A percentile compares a stretch with the other conserved stretches of the same genome.
Conservation (phyloP, 2,329 filamentous ascomycete genomes). For the Colletotrichum eleusines region DNA sequence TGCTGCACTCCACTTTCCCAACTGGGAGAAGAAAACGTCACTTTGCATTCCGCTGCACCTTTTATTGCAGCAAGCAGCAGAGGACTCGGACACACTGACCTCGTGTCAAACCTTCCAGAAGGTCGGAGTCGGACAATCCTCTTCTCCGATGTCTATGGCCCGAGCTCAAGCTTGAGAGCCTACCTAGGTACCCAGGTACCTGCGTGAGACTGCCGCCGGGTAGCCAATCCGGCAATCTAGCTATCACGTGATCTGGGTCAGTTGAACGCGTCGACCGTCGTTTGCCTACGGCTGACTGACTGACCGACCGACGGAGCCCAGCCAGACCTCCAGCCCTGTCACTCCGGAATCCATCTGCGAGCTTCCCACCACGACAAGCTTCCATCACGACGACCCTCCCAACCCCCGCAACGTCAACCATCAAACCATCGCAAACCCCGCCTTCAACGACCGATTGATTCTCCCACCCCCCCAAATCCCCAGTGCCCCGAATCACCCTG, state of each 20-base stretch:
- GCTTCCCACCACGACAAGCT: slow-evolving; percentile 42
- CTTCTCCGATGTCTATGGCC: background rate
- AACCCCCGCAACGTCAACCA: slow-evolving; percentile 34
- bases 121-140: background rate
- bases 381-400: slow-evolving; percentile 37
- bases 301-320: slow-evolving; percentile 33
- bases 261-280: slow-evolving; percentile 42
- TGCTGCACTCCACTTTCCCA: slow-evolving; percentile 37
- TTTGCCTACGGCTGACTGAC: slow-evolving; percentile 43
- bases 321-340: slow-evolving; percentile 39
- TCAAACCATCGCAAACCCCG: slow-evolving; percentile 35
- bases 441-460: slow-evolving; percentile 31
- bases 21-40: slow-evolving; percentile 32
- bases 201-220: no score
- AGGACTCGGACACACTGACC: slow-evolving; percentile 17
- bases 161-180: slow-evolving; percentile 15
- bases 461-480: background rate
- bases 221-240: slow-evolving; percentile 15
- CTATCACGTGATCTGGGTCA: slow-evolving; percentile 21
- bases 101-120: background rate
- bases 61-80: slow-evolving; percentile 1
- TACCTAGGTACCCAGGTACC: no score
- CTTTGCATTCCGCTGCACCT: slow-evolving; percentile 23
- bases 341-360: slow-evolving; percentile 37
- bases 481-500: background rate